Conservation (phyloP, 2,329 filamentous ascomycete species). For the Xylaria sp. region DNA sequence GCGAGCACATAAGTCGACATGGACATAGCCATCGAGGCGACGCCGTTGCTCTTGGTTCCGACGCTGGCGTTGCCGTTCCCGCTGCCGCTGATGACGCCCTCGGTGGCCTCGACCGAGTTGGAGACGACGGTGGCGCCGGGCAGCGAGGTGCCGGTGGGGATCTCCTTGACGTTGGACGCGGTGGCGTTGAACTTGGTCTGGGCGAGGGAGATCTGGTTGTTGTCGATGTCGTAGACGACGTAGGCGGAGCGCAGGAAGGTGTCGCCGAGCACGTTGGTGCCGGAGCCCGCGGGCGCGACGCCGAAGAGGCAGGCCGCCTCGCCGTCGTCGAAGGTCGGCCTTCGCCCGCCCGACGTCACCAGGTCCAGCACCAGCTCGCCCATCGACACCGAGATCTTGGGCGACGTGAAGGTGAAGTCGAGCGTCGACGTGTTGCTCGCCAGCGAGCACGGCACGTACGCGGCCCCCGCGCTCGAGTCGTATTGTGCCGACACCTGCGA, state of each 20-base stretch:
- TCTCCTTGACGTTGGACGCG: slow-evolving; percentile 63
- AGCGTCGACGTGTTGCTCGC: slow-evolving; percentile 55
- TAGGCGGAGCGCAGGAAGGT: slow-evolving; percentile 81
- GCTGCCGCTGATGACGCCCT: slow-evolving; percentile 50
- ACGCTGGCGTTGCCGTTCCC: slow-evolving; percentile 35
- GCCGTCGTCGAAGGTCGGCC: slow-evolving; percentile 62
- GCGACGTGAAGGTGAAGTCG: slow-evolving; percentile 65
- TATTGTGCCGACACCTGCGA: slow-evolving; percentile 59
- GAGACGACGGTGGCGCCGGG: slow-evolving; percentile 64
- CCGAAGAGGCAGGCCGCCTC: slow-evolving; percentile 72
- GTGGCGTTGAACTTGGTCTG: slow-evolving; percentile 72
- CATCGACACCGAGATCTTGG: slow-evolving; percentile 65
- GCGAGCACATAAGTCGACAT: slow-evolving; percentile 26
- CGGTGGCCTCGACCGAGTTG: slow-evolving; percentile 61
- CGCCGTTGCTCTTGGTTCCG: slow-evolving; percentile 29
- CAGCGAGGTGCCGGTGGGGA: slow-evolving; percentile 60
- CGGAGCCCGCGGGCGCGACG: slow-evolving; percentile 66
- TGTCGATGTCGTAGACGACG: slow-evolving; percentile 77
- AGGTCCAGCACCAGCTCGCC: slow-evolving; percentile 69
- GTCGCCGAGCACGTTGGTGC: slow-evolving; percentile 74
- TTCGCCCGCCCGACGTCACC: slow-evolving; percentile 57
- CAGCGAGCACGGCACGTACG: slow-evolving; percentile 70
- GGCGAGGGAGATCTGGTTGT: slow-evolving; percentile 76
- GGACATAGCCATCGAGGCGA: slow-evolving; percentile 22
- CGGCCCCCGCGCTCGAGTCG: slow-evolving; percentile 61